These are phyloP conservation scores for Limonium bicolor DNA, from an alignment of 148 eudicot species.

Conservation along the genomic window DNA sequence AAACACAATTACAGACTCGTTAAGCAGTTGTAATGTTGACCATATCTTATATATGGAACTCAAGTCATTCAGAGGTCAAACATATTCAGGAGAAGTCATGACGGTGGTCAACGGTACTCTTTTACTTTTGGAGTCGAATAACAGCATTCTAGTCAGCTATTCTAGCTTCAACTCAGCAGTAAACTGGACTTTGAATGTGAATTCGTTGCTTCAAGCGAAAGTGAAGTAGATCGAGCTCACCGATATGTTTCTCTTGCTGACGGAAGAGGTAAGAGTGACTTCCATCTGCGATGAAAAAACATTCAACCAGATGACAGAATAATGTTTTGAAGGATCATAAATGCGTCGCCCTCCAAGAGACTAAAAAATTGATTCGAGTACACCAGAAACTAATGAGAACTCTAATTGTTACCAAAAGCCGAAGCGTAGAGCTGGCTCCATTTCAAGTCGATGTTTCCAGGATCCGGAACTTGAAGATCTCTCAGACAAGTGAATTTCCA, in stretches of 20 bases:
- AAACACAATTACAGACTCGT: too few species aligned
- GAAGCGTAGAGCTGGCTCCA: conserved; percentile 71
- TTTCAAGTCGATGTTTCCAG: conserved; percentile 36
- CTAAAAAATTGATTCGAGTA: too few species aligned
- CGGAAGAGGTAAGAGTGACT: conserved; percentile 63
- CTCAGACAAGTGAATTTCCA: conserved; percentile 84
- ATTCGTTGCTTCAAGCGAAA: background rate
- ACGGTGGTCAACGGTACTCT: too few species aligned
- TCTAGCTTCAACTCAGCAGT: background rate
- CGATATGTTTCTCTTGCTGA: conserved; percentile 84
- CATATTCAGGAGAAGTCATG: background rate
- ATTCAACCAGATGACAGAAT: too few species aligned
- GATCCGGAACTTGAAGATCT: conserved; percentile 77
- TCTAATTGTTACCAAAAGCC: conserved; percentile 41
- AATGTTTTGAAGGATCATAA: too few species aligned
- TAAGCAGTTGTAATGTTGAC: too few species aligned
- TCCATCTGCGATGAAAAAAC: conserved; percentile 66
- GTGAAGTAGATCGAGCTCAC: conserved; percentile 18
- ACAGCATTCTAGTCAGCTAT: background rate
- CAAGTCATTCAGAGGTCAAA: too few species aligned
- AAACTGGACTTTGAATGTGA: background rate
- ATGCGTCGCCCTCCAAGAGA: too few species aligned
- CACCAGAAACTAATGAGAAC: background rate
- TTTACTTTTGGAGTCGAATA: too few species aligned
- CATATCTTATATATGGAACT: too few species aligned